Percentiles rank a stretch among this genome's conserved stretches.
These are phyloP conservation scores for Tolypocladium endophyticum DNA, from an alignment of 2,329 filamentous ascomycete species.

Conservation along the genomic window DNA sequence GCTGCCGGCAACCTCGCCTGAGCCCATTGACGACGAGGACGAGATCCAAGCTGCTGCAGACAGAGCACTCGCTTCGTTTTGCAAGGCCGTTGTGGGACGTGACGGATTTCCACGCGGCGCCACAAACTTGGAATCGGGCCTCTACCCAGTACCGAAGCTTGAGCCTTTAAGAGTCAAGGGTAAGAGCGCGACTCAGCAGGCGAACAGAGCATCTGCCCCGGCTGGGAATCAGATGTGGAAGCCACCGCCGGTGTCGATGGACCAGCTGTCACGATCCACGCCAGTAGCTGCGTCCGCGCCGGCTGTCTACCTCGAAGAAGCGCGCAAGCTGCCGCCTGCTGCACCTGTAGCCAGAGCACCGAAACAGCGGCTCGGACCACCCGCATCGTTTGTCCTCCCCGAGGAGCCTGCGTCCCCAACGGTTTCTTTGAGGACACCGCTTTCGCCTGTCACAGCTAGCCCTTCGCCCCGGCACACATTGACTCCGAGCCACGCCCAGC, in stretches of 20 bases:
- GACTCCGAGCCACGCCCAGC: constrained; percentile 2
- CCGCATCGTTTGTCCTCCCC: constrained; percentile 8
- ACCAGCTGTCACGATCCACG: not conserved
- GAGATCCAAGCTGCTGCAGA: constrained; percentile 9
- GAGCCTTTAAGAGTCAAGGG: constrained; percentile 23
- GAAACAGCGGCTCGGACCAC: constrained; percentile 10
- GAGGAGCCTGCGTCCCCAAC: not conserved
- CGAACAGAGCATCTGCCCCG: not conserved
- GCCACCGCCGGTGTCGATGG: not conserved
- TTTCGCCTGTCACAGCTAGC: not conserved
- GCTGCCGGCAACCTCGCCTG: not conserved
- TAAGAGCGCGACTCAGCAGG: not conserved
- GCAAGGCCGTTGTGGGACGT: constrained; percentile 9
- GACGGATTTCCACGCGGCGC: constrained; percentile 3
- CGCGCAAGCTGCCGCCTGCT: constrained; percentile 6
- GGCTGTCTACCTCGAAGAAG: constrained; percentile 11
- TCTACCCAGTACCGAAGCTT: constrained; percentile 26
- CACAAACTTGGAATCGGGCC: constrained; percentile 11
- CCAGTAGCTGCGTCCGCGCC: constrained; percentile 2
- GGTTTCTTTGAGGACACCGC: not conserved
- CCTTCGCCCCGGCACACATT: constrained; percentile 4
- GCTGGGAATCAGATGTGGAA: not conserved
- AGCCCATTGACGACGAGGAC: constrained; percentile 4
- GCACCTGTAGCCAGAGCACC: constrained; percentile 3
- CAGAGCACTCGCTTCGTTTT: constrained; percentile 8